phyloP scores from a whole-genome alignment of 2,329 filamentous ascomycete genomes.

The Claviceps humidiphila region DNA sequence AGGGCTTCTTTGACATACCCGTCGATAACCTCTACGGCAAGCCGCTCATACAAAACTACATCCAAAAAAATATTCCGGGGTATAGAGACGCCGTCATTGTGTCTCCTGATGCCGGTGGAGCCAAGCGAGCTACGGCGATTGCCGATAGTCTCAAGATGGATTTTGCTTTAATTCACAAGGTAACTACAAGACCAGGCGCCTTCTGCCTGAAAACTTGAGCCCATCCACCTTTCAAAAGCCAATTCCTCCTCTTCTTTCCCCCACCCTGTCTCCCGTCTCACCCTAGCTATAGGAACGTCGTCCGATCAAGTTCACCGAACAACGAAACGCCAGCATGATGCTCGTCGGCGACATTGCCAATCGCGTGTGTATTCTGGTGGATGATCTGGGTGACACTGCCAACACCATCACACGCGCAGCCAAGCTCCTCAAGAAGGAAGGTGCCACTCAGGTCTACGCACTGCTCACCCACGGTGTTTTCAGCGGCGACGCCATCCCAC shows the following conservation, averaged over 20 bases:
- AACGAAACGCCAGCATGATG: constrained; percentile 92
- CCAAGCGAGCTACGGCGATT: constrained; percentile 90
- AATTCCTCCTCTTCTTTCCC: constrained; percentile 12
- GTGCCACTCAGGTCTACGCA: constrained; percentile 81
- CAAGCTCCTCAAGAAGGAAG: constrained; percentile 92
- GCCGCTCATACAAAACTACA: constrained; percentile 56
- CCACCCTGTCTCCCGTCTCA: constrained; percentile 14
- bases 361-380: constrained; percentile 77
- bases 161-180: constrained; percentile 97
- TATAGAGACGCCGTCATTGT: constrained; percentile 83
- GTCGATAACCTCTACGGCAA: constrained; percentile 94
- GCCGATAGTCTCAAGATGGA: constrained; percentile 87
- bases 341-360: constrained; percentile 75
- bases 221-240: too few relatives aligned
- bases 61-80: constrained; percentile 70
- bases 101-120: constrained; percentile 89
- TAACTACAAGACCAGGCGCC: constrained; percentile 11
- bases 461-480: constrained; percentile 90
- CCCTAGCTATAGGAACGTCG: constrained; percentile 56
- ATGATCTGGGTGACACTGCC: constrained; percentile 89
- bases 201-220: too few relatives aligned
- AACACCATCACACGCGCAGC: constrained; percentile 96
- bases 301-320: constrained; percentile 74
- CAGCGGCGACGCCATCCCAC: constrained; percentile 85
- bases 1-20: constrained; percentile 97